Evolutionary conservation across 2,329 filamentous ascomycete genomes (phyloP), one percentile per base, ranked within the genome.

Genomic region (Colletotrichum neosansevieriae): DNA sequence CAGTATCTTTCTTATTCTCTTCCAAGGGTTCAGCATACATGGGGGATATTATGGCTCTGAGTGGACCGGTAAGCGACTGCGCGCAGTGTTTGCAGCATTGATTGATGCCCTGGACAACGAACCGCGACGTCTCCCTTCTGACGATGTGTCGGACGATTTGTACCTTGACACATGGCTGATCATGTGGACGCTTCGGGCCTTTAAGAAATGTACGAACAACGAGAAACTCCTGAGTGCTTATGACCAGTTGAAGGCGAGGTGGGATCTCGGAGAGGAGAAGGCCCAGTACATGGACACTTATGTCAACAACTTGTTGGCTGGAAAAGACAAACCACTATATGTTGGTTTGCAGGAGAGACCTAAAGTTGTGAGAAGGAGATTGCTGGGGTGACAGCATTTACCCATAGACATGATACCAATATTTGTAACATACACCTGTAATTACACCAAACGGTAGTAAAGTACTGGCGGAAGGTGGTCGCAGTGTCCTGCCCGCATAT

Each of bases 11-110:
- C 83, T 96, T 42, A 86, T 91, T 7, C 83, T 98, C 3, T 92
- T 98, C 80, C 91, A 93, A 73, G 94, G 92, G 0, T 99, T 98
- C 75, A 84, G 86, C 36, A 78, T 82, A 2, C 91, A 97, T 75
- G 95, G 94, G 11, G 89, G 89, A 29, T 76, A 83, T 24, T 82
- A 71, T 1, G 79, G 89, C 71, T 89, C 90, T 0, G 84, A 88
- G 12, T 99, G 96, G 95, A 93, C 81, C 83, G 34, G 79, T 86
- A 71, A 29, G 29, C 86, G 89, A n/a, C 85, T 98, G 3, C 85
- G 91, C 49, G 84, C 83, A 47, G 88, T 94, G 11, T 92, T 92
- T 85, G 77, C 83, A 9, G 87, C 91, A 1, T 89, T 94, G 71
- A 80, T 92, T 13, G 76, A 82, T 13, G 85, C 86, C 0, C 76